Evolutionary conservation across 345 rosid species (phyloP), one percentile per base, ranked within the genome.

Genomic region (Linum lewisii): DNA sequence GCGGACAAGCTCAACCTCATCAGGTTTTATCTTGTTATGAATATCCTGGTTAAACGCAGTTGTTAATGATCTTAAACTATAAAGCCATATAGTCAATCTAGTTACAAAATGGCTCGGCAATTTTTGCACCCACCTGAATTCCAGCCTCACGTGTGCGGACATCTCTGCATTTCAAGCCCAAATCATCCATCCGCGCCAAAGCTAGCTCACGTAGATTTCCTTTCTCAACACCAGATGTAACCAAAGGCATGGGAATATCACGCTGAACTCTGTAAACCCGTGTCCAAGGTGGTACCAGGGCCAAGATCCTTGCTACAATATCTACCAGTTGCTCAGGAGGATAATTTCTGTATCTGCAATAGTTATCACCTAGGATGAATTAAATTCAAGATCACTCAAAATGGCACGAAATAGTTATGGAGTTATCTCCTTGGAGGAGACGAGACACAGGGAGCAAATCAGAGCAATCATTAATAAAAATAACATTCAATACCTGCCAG

Each of bases 201-300:
- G 99, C 97, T 63, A 94, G 70, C 79, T 94, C 97, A 68, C 99
- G 84, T 38, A 93, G 99, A 73, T 93, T 93, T 69, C 99, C 99
- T 72, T 93, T 93, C 80, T 93, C 99, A 69, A 93, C 99, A 53
- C 99, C 99, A 9, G 99, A 93, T 38, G 97, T 93, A 69, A 93
- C 97, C 77, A 93, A 66, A 66, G 99, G 99, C 99, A 89, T 93
- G 37, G 97, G 97, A 72, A 93, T 93, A 75, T 93, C 99, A 49
- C 97, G 85, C 64, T 93, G 99, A 74, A 89, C 95, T 79, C 97
- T 85, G 76, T 93, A 93, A 59, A 93, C 97, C 72, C 99, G 95
- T 24, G 99, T 93, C 97, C 99, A 93, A 29, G 99, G 99, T 62
- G 99, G 99, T 69, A 94, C 97, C 96, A 94, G 84, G 60, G 99